Base-by-base conservation (phyloP, 306 rosid species). In the Delonix regia region DNA sequence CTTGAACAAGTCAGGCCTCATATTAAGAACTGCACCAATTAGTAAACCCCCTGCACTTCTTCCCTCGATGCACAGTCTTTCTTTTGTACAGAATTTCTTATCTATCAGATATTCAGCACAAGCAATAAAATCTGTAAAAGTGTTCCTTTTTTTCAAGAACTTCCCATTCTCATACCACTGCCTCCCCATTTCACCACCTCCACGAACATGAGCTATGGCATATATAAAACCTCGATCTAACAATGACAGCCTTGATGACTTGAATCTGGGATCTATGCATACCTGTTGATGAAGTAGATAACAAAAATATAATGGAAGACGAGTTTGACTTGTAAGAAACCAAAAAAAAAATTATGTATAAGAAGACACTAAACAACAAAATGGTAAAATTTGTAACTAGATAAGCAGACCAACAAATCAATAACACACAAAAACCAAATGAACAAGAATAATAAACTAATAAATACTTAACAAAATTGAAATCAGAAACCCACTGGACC, bases 121-220 rank as follows among this genome's bases (percentile, higher is more conserved):
- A 59, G 96, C 94, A 87, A 92, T 92, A 82, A 92, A 95, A 83
- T 95, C 98, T 6, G 94, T 92, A 82, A 92, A 94, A 38, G 97
- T 95, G 79, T 95, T 92, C 75, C 85, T 90, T 87, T 95, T 95
- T 86, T 88, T 92, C 85, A 92, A 72, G 22, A 91, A 78, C 84
- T 95, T 95, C 83, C 99, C 99, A 81, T 91, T 87, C 89, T 92
- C 98, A 75, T 95, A 95, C 97, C 99, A 95, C 87, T 86, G 91
- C 84, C 99, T 92, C 78, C 99, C 99, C 97, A 92, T 91, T 83
- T 95, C 99, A 80, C 97, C 97, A 79, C 99, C 99, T 33, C 99
- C 99, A 61, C 95, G 97, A 71, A 95, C 75, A 80, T 95, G 98
- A 85, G 97, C 97, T 75, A 95, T 92, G 73, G 86, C 97, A 91